These are phyloP conservation scores for Funneliformis caledonium DNA, from an alignment of 371 early-diverging fungal species.

Conservation along the genomic window DNA sequence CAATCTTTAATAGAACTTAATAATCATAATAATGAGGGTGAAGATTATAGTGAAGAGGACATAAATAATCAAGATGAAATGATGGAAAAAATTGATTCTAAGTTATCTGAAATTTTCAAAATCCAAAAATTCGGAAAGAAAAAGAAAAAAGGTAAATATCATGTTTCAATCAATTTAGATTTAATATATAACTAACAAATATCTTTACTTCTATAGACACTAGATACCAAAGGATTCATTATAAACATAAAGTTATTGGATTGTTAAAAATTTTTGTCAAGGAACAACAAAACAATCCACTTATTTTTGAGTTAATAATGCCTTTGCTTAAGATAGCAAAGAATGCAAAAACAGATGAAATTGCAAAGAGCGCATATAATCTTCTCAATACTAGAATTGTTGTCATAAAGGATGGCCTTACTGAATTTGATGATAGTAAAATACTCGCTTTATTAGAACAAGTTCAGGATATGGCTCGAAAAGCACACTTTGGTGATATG, in stretches of 20 bases:
- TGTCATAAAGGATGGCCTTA: conserved; percentile 69
- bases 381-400: conserved; percentile 66
- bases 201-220: conserved; percentile 47
- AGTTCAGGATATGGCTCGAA: conserved; percentile 69
- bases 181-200: background rate
- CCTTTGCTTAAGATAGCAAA: conserved; percentile 68
- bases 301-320: conserved; percentile 70
- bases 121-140: conserved; percentile 72
- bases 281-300: conserved; percentile 70
- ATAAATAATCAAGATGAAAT: conserved; percentile 71
- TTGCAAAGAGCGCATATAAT: conserved; percentile 69
- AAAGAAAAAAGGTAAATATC: conserved; percentile 63
- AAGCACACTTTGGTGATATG: background rate
- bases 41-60: conserved; percentile 44
- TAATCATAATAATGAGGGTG: conserved; percentile 51
- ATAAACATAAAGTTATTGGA: conserved; percentile 87
- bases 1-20: conserved; percentile 41
- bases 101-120: conserved; percentile 89
- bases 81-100: conserved; percentile 91
- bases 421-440: conserved; percentile 53
- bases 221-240: conserved; percentile 79
- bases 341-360: conserved; percentile 63
- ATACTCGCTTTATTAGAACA: conserved; percentile 64
- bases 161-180: background rate
- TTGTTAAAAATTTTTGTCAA: conserved; percentile 77